Evolutionary conservation across 2,329 filamentous ascomycete genomes (phyloP).

Genomic region (Aspergillus calidoustus): DNA sequence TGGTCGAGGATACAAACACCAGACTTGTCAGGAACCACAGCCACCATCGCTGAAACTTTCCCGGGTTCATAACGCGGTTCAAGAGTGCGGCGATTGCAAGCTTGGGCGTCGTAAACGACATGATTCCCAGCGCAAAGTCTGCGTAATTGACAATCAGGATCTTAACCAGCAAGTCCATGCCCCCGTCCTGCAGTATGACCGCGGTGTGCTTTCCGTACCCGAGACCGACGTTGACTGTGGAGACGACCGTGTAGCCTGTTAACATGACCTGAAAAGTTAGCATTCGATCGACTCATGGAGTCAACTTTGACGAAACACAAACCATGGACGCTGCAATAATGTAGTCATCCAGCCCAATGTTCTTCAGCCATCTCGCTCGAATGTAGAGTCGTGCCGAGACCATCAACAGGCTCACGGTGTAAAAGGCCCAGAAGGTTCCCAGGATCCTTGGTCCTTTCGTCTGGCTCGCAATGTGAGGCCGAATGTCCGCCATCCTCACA

Average conservation of each 20-base stretch:
- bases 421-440: constrained; percentile 36
- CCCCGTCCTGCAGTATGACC: constrained; percentile 33
- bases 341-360: constrained; percentile 44
- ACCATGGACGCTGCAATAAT: constrained; percentile 42
- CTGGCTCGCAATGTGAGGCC: constrained; percentile 12
- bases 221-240: constrained; percentile 38
- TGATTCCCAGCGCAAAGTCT: constrained; percentile 34
- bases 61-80: constrained; percentile 34
- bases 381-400: constrained; percentile 41
- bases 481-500: constrained; percentile 11
- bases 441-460: constrained; percentile 44
- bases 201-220: constrained; percentile 49
- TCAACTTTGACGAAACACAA: constrained; percentile 14
- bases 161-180: neutral
- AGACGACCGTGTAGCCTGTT: constrained; percentile 29
- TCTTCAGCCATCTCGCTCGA: constrained; percentile 35
- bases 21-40: constrained; percentile 37
- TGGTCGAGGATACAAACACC: constrained; percentile 37
- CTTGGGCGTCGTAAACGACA: constrained; percentile 36
- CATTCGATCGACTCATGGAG: neutral
- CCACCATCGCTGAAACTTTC: constrained; percentile 20
- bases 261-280: constrained; percentile 17
- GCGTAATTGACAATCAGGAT: constrained; percentile 28
- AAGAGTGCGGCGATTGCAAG: constrained; percentile 34
- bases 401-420: constrained; percentile 35